Conservation (phyloP, 2,329 filamentous ascomycete species). For the Pyricularia grisea region DNA sequence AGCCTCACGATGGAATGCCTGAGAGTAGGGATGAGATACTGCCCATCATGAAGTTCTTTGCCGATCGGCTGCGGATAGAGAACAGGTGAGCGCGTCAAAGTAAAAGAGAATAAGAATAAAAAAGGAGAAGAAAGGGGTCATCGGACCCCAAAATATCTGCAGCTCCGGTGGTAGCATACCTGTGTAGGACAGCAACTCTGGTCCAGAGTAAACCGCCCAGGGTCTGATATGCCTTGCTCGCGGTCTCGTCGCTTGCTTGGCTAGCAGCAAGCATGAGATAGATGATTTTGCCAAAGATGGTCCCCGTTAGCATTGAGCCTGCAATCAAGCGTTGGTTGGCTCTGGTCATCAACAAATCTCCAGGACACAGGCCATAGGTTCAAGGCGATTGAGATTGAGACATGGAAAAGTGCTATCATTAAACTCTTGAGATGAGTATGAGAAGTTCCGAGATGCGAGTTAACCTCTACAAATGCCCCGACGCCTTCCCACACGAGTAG, state of each 20-base stretch:
- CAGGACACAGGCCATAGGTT: not conserved
- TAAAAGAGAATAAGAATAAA: no score
- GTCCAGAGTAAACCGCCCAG: not conserved
- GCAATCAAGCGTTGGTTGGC: not conserved
- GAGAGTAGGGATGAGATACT: constrained; percentile 73
- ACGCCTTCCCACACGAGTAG: not conserved
- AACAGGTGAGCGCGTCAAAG: not conserved
- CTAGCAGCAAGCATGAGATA: not conserved
- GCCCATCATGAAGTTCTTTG: constrained; percentile 80
- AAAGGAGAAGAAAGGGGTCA: no score
- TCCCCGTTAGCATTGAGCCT: not conserved
- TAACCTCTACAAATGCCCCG: not conserved
- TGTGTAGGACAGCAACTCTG: not conserved
- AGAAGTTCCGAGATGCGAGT: not conserved
- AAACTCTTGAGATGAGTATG: not conserved
- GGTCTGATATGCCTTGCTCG: not conserved
- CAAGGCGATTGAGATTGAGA: not conserved
- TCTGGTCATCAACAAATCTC: not conserved
- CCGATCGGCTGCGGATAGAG: constrained; percentile 45
- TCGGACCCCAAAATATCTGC: not conserved
- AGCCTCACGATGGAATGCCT: constrained; percentile 74
- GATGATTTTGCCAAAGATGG: not conserved
- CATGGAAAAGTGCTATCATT: not conserved
- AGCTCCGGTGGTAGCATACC: not conserved
- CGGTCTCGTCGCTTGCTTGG: no score